Evolutionary conservation across 441 rosid genomes (phyloP).

Genomic region (Metrosideros polymorpha): DNA sequence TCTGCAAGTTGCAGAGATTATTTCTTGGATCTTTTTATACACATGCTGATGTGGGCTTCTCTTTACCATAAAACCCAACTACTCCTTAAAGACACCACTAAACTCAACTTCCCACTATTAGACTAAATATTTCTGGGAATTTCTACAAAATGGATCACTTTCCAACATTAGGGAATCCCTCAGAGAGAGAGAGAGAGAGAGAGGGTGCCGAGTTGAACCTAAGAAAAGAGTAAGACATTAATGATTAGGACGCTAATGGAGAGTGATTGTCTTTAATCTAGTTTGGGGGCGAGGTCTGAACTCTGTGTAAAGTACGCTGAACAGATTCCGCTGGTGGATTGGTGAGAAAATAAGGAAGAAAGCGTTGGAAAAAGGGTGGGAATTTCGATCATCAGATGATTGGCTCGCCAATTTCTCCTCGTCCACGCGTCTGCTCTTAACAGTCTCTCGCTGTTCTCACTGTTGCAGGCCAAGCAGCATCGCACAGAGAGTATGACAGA

Average conservation of each 20-base stretch:
- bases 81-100: too few species aligned
- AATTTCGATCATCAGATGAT: background rate
- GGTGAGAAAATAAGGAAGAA: background rate
- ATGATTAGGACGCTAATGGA: background rate
- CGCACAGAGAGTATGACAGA: background rate
- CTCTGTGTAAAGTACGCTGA: background rate
- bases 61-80: too few species aligned
- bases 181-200: background rate
- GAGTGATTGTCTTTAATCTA: background rate
- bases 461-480: background rate
- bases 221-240: background rate
- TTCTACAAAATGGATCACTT: too few species aligned
- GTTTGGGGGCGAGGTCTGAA: background rate
- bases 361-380: background rate
- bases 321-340: background rate
- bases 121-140: too few species aligned
- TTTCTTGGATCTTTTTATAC: too few species aligned
- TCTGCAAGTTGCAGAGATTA: too few species aligned
- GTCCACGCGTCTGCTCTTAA: background rate
- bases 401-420: background rate
- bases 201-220: background rate
- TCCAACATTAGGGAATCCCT: too few species aligned
- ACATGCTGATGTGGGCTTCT: too few species aligned
- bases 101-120: too few species aligned
- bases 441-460: background rate